These are phyloP conservation scores for Alternaria gansuensis DNA, from an alignment of 2,329 filamentous ascomycete species.

Conservation along the genomic window DNA sequence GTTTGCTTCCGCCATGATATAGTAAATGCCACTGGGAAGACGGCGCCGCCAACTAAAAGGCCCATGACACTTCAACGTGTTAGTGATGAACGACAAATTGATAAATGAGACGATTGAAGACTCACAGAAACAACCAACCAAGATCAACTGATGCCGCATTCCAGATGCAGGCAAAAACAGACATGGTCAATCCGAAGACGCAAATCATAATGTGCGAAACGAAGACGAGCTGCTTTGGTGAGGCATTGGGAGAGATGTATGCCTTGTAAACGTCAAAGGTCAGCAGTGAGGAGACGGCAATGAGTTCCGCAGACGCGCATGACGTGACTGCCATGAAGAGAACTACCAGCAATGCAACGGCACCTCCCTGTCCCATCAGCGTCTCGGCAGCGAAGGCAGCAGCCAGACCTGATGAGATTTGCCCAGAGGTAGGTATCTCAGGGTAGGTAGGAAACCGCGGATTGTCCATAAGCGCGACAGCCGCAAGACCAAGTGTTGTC, in stretches of 20 bases:
- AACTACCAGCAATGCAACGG: slow-evolving; percentile 42
- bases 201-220: slow-evolving; percentile 55
- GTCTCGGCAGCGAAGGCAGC: slow-evolving; percentile 44
- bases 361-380: slow-evolving; percentile 43
- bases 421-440: slow-evolving; percentile 34
- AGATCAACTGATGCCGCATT: slow-evolving; percentile 53
- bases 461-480: slow-evolving; percentile 56
- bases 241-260: slow-evolving; percentile 52
- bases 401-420: slow-evolving; percentile 44
- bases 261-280: slow-evolving; percentile 58
- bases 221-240: slow-evolving; percentile 50
- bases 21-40: slow-evolving; percentile 53
- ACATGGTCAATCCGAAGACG: slow-evolving; percentile 54
- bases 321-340: slow-evolving; percentile 51
- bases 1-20: slow-evolving; percentile 52
- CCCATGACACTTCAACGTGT: slow-evolving; percentile 48
- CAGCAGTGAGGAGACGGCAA: slow-evolving; percentile 53
- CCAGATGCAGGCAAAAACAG: slow-evolving; percentile 52
- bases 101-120: not conserved
- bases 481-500: slow-evolving; percentile 58
- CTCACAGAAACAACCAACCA: slow-evolving; percentile 53
- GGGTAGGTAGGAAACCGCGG: slow-evolving; percentile 58
- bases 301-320: slow-evolving; percentile 53
- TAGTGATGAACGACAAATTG: slow-evolving; percentile 8
- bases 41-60: slow-evolving; percentile 55